Conservation (phyloP, 805 yeast genomes). For the Saturnispora quitensis region DNA sequence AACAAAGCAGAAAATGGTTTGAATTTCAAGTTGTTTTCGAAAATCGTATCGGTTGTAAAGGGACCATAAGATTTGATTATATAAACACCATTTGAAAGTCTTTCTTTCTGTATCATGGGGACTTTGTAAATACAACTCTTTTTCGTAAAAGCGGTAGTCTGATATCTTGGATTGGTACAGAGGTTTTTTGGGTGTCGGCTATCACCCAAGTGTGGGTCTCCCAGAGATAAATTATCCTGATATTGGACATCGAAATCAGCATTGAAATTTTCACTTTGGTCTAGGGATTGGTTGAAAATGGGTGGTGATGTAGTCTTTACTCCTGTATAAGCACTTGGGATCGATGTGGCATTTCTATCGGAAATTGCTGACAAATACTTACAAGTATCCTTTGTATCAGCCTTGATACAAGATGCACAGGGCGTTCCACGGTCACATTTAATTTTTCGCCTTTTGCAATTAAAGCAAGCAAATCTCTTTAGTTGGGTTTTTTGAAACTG, state of each 20-base stretch:
- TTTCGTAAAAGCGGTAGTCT: not conserved
- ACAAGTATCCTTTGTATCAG: not conserved
- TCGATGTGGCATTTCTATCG: not conserved
- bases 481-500: not conserved
- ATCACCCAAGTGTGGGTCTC: no score
- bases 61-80: not conserved
- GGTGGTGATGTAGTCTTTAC: no score
- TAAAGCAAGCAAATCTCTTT: not conserved
- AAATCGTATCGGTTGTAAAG: not conserved
- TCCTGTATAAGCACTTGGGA: not conserved
- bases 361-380: not conserved
- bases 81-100: not conserved
- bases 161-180: not conserved
- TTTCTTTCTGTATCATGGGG: not conserved
- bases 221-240: no score
- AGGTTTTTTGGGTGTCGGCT: no score
- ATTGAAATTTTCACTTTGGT: no score
- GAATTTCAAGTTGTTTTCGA: not conserved
- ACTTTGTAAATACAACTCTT: not conserved
- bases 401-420: not conserved
- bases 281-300: no score
- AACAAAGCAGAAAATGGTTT: not conserved
- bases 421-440: constrained; percentile 2
- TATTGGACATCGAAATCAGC: no score
- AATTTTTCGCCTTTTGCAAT: constrained; percentile 1